Evolutionary conservation across 805 yeast species (phyloP), one percentile per base, ranked within the genome.

Genomic region (Blastobotrys terrestris): DNA sequence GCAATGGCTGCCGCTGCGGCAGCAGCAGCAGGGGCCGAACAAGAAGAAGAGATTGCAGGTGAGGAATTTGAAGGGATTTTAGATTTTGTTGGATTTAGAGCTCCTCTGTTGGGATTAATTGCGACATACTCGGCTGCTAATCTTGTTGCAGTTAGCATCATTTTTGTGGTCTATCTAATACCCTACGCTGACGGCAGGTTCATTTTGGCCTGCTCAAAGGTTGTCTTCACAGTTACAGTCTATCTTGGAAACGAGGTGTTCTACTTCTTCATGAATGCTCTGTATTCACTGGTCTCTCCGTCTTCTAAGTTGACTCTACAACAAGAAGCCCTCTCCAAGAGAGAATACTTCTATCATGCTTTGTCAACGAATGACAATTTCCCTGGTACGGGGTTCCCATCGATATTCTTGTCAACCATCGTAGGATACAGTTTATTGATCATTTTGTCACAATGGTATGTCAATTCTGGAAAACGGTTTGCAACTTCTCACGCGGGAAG

Each of bases 81-180:
- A 18, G 67, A 65, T 15, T 53, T 65, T n/a, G 49, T 64, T 13
- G 67, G 64, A 13, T 46, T 60, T 42, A 57, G 61, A 3, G 64
- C 63, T 6, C 66, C 61, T 3, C 31, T 61, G 7, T 44, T 54
- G 14, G 49, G 54, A 1, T 50, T 65, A 15, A 55, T 66, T 14
- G 56, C 55, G 15, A 56, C 59, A 53, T 50, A 55, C 31, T 19
- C 59, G 31, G 52, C 62, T 52, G 51, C 59, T 4, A 49, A 46
- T 41, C 40, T 67, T 44, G 48, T 55, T 31, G 52, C 53, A 44
- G 48, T 57, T 21, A 45, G 55, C 21, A 41, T 56, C 14, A 39
- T 54, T 2, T 57, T 49, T 2, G n/a, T 58, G 5, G 35, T 63
- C 14, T 51, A 59, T 15, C 58, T 63, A 50, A 40, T 62, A 3